phyloP scores from a whole-genome alignment of 495 filamentous ascomycete species.

The Tuber umbilicatum region DNA sequence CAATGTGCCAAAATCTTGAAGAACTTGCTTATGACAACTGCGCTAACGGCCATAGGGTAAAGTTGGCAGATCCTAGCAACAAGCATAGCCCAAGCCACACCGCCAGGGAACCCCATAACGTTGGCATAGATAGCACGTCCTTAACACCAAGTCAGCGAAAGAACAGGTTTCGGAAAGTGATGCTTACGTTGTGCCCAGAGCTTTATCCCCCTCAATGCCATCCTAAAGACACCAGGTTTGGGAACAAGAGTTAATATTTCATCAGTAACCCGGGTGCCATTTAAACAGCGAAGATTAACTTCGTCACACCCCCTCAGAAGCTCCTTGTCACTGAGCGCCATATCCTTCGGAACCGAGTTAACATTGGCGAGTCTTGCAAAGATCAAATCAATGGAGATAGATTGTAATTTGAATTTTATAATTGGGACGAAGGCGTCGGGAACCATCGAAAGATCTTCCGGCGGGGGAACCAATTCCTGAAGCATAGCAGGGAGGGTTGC shows the following conservation, averaged over 20 bases:
- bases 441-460: slow-evolving; percentile 76
- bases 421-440: slow-evolving; percentile 88
- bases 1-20: slow-evolving; percentile 84
- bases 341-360: slow-evolving; percentile 62
- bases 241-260: slow-evolving; percentile 85
- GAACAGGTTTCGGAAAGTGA: not conserved
- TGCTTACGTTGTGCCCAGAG: slow-evolving; percentile 80
- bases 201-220: slow-evolving; percentile 84
- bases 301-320: slow-evolving; percentile 82
- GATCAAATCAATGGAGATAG: slow-evolving; percentile 90
- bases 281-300: slow-evolving; percentile 75
- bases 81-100: slow-evolving; percentile 96
- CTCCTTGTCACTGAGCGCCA: slow-evolving; percentile 71
- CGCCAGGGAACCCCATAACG: slow-evolving; percentile 90
- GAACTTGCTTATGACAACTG: slow-evolving; percentile 83
- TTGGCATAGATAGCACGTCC: slow-evolving; percentile 86
- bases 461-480: slow-evolving; percentile 61
- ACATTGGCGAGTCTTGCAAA: slow-evolving; percentile 70
- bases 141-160: slow-evolving; percentile 32
- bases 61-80: slow-evolving; percentile 92
- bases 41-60: slow-evolving; percentile 86
- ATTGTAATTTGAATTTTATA: slow-evolving; percentile 85
- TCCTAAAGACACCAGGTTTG: slow-evolving; percentile 76
- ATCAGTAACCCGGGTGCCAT: slow-evolving; percentile 87
- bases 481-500: slow-evolving; percentile 72